phyloP scores from a whole-genome alignment of 306 rosid genomes.

The Vigna unguiculata region DNA sequence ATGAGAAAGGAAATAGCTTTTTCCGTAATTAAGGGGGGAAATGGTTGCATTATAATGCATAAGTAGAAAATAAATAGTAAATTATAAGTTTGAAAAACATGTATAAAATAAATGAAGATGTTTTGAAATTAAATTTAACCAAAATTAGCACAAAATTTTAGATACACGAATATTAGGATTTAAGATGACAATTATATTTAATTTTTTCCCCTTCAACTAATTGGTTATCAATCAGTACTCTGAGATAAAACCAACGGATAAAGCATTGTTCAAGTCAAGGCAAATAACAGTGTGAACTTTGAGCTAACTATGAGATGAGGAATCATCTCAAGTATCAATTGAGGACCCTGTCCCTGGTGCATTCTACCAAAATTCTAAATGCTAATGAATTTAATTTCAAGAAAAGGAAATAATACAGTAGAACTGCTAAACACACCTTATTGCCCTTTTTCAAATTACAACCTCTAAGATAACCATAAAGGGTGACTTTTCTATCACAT shows the following conservation, averaged over 20 bases:
- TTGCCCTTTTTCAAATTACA: conserved; percentile 85
- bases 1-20: not conserved
- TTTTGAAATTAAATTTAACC: conserved; percentile 26
- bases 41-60: not conserved
- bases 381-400: conserved; percentile 3
- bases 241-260: not conserved
- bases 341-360: not conserved
- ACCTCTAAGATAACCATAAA: conserved; percentile 94
- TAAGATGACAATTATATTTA: not conserved
- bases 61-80: not conserved
- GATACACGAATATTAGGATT: not conserved
- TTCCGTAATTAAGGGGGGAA: not conserved
- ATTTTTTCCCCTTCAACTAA: not conserved
- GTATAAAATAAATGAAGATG: conserved; percentile 12
- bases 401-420: not conserved
- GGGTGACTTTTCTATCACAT: conserved; percentile 85
- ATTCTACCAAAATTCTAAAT: conserved; percentile 24
- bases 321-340: conserved; percentile 25
- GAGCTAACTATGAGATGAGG: conserved; percentile 9
- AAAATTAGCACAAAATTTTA: not conserved
- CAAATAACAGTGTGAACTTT: not conserved
- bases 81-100: not conserved
- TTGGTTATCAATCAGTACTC: not conserved
- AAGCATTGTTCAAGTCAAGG: conserved; percentile 12
- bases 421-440: conserved; percentile 63